Evolutionary conservation across 352 stramenopile genomes (phyloP).

Genomic region (Saprolegnia diclina): DNA sequence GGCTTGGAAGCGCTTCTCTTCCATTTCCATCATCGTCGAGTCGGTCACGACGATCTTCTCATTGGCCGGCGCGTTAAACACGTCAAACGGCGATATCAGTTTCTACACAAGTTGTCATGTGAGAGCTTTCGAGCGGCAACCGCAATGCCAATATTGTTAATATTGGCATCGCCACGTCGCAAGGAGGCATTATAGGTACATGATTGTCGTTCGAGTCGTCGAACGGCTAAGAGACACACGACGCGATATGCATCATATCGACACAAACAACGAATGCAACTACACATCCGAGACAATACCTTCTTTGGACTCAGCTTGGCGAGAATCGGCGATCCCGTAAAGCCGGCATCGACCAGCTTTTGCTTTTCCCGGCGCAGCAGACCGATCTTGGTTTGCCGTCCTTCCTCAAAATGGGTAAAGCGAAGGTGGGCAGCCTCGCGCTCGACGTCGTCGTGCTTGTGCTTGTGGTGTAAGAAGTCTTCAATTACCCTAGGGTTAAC

Average conservation of each 20-base stretch:
- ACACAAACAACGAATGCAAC: neutral
- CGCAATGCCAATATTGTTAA: neutral
- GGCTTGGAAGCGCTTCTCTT: slow-evolving; percentile 50
- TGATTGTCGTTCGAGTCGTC: slow-evolving; percentile 8
- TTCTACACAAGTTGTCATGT: slow-evolving; percentile 3
- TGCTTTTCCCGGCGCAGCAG: slow-evolving; percentile 51
- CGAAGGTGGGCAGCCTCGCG: slow-evolving; percentile 65
- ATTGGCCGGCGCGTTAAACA: neutral
- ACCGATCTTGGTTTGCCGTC: slow-evolving; percentile 55
- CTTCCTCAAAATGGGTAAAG: slow-evolving; percentile 65
- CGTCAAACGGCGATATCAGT: slow-evolving; percentile 17
- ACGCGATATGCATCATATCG: neutral
- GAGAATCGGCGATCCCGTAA: slow-evolving; percentile 6
- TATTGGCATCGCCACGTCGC: neutral
- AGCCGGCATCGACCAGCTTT: slow-evolving; percentile 36
- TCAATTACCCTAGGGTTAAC: slow-evolving; percentile 29
- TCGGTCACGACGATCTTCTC: slow-evolving; percentile 30
- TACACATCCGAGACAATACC: slow-evolving; percentile 2
- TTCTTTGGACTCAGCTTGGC: slow-evolving; percentile 20
- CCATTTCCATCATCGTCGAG: slow-evolving; percentile 56
- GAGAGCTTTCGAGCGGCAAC: neutral
- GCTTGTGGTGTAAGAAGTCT: slow-evolving; percentile 52
- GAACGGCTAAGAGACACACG: neutral
- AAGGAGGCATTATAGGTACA: neutral
- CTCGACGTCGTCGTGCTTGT: slow-evolving; percentile 60